Base-by-base conservation (phyloP, 1,139 yeast genomes). In the Saccharomyces hybrid region DNA sequence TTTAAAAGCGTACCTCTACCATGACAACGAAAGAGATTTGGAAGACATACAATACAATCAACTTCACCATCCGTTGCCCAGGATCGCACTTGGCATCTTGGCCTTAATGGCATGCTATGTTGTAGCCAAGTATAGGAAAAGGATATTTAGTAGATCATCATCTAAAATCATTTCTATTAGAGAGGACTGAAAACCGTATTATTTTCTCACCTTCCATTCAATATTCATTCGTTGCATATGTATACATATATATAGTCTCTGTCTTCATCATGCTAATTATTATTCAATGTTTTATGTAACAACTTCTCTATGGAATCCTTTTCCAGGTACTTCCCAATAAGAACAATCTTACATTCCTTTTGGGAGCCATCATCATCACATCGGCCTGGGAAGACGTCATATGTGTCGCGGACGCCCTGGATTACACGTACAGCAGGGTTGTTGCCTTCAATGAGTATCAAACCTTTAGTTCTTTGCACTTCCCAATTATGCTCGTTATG, bases 341-440 rank as follows among this genome's bases (percentile, higher is more conserved):
- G 74, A 1, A 93, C 96, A 49, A 93, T 66, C 68, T 88, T 86
- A 59, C 81, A 75, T 3, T 60, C 60, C 5, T 64, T 54, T n/a
- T 70, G 58, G 5, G 77, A 76, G 16, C 73, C 70, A 5, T 75
- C 70, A 1, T 71, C 23, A 19, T 19, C 23, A 19, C 4, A 9
- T 2, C 75, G 75, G 0, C 78, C 81, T 0, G 80, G 82, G 4
- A 86, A 78, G 1, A 89, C 76, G 58, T 93, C 99, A 69, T 89
- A 93, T 0, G 96, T 88, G 57, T 89, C 95, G 57, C 98, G 75
- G 0, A 93, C 99, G 4, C 96, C 98, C 68, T 93, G 99, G 13
- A 93, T 73, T 1, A 93, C 90, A 57, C 79, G 75, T 13, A 79
- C 82, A 1, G 57, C 57, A 3, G 46, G 28, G 13, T 44, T 38